Evolutionary conservation across 306 rosid genomes (phyloP).

Genomic region (Cajanus cajan): DNA sequence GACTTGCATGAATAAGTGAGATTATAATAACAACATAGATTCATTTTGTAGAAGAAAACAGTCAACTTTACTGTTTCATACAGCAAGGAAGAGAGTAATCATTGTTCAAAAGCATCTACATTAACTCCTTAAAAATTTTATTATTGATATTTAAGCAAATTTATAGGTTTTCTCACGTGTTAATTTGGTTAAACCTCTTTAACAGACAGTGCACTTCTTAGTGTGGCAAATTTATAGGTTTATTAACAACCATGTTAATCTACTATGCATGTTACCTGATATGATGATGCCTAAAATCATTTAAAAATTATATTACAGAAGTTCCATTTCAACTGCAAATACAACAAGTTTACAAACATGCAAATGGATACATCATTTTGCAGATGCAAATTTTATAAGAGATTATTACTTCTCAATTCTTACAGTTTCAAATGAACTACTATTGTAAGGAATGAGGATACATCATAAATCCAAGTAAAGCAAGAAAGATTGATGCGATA

Average conservation of each 20-base stretch:
- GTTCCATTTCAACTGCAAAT: neutral
- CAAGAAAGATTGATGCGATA: neutral
- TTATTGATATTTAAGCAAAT: neutral
- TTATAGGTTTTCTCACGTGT: neutral
- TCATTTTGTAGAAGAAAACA: neutral
- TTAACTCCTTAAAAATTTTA: neutral
- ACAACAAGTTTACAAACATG: neutral
- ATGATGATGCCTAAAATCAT: neutral
- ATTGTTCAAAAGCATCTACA: neutral
- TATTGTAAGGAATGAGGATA: neutral
- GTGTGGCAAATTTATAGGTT: neutral
- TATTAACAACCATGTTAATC: neutral
- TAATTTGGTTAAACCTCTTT: neutral
- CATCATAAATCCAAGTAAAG: neutral
- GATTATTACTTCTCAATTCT: neutral
- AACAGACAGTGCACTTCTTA: neutral
- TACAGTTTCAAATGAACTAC: neutral
- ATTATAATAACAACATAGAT: neutral
- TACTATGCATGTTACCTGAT: neutral
- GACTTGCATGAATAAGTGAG: neutral
- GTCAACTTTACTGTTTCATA: neutral
- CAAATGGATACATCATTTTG: neutral
- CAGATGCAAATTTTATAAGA: neutral
- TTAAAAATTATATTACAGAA: neutral
- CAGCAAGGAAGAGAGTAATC: neutral